Evolutionary conservation across 768 basidiomycete genomes (phyloP).

Genomic region (Mycena metata): DNA sequence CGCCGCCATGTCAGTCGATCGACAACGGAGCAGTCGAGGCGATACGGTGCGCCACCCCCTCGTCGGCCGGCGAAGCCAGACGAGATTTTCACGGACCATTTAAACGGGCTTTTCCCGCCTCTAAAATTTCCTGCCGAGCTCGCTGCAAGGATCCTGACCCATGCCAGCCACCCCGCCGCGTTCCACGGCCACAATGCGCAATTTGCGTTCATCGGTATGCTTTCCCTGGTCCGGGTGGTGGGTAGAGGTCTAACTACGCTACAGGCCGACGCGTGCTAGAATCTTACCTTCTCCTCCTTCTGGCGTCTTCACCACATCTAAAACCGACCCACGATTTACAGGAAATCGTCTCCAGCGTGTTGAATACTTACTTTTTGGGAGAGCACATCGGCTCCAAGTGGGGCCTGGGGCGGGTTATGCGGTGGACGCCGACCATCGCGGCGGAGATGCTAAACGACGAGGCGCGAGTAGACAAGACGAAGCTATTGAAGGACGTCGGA

Average conservation of each 20-base stretch:
- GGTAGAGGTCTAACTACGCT: neutral
- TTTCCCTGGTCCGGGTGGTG: slow-evolving; percentile 2
- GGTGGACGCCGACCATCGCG: slow-evolving; percentile 76
- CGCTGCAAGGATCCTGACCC: slow-evolving; percentile 81
- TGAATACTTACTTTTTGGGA: slow-evolving; percentile 81
- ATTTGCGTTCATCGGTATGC: slow-evolving; percentile 79
- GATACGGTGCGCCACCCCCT: slow-evolving; percentile 3
- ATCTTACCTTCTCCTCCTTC: slow-evolving; percentile 80
- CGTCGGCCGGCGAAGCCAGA: slow-evolving; percentile 33
- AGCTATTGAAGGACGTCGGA: slow-evolving; percentile 68
- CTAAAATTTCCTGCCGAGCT: slow-evolving; percentile 80
- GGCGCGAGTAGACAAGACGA: slow-evolving; percentile 45
- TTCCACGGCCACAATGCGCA: slow-evolving; percentile 79
- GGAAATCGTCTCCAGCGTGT: slow-evolving; percentile 64
- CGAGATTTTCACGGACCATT: slow-evolving; percentile 62
- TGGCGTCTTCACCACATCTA: slow-evolving; percentile 67
- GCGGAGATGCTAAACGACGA: slow-evolving; percentile 49
- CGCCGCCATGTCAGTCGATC: slow-evolving; percentile 11
- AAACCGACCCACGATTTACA: slow-evolving; percentile 68
- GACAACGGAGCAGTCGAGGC: slow-evolving; percentile 4
- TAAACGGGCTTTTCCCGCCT: slow-evolving; percentile 73
- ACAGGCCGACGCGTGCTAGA: slow-evolving; percentile 84
- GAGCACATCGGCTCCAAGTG: slow-evolving; percentile 82
- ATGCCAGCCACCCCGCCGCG: slow-evolving; percentile 79
- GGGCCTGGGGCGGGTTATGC: slow-evolving; percentile 79